Evolutionary conservation across 768 basidiomycete genomes (phyloP).

Genomic region (Mycena leptocephala): DNA sequence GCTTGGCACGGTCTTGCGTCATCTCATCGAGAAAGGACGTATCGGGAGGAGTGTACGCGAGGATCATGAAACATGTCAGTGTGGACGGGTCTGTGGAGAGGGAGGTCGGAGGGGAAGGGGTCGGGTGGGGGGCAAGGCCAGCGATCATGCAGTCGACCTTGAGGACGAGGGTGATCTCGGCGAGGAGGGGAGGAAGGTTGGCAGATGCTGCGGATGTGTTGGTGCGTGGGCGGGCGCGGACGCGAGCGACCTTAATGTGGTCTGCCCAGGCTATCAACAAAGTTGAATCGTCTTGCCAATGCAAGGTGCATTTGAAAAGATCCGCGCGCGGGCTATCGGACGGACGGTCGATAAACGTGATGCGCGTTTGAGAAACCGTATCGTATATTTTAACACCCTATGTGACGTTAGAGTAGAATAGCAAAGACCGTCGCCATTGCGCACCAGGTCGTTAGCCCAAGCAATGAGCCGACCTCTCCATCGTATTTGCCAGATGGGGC

Average conservation of each 20-base stretch:
- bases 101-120: slow-evolving; percentile 32
- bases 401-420: neutral
- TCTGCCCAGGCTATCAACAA: slow-evolving; percentile 96
- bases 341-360: slow-evolving; percentile 90
- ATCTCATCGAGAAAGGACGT: slow-evolving; percentile 78
- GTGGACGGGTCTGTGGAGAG: slow-evolving; percentile 39
- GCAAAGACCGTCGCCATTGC: slow-evolving; percentile 38
- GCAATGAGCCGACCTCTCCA: slow-evolving; percentile 93
- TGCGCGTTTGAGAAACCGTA: slow-evolving; percentile 79
- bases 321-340: slow-evolving; percentile 91
- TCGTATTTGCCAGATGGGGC: slow-evolving; percentile 93
- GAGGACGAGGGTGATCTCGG: slow-evolving; percentile 94
- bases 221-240: slow-evolving; percentile 74
- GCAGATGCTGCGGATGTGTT: slow-evolving; percentile 59
- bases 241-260: slow-evolving; percentile 90
- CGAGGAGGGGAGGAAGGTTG: slow-evolving; percentile 73
- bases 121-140: slow-evolving; percentile 84
- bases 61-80: slow-evolving; percentile 85
- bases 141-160: slow-evolving; percentile 97
- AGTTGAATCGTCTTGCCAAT: slow-evolving; percentile 95
- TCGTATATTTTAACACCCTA: slow-evolving; percentile 98
- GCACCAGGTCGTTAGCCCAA: slow-evolving; percentile 95
- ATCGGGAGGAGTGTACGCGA: slow-evolving; percentile 91
- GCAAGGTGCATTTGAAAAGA: slow-evolving; percentile 92
- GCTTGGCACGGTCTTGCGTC: slow-evolving; percentile 79